These are phyloP conservation scores for Bipolaris oryzae DNA, from an alignment of 2,329 filamentous ascomycete species.

Conservation along the genomic window DNA sequence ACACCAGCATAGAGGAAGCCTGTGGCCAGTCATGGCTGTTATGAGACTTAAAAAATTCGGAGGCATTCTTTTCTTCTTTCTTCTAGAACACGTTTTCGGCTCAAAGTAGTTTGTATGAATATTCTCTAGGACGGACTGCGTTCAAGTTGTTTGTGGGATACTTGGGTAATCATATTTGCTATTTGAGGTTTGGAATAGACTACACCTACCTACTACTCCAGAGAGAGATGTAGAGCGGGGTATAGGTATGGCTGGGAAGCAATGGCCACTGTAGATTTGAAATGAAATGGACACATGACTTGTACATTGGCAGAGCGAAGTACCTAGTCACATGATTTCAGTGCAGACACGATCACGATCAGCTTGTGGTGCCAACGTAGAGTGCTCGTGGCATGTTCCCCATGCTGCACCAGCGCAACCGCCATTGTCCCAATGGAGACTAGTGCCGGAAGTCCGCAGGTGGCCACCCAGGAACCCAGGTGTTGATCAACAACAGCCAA, in stretches of 20 bases:
- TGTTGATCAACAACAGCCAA: constrained; percentile 24
- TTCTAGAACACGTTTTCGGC: background rate
- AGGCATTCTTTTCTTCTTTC: background rate
- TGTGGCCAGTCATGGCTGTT: background rate
- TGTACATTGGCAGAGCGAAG: background rate
- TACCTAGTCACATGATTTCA: no score
- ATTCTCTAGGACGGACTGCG: background rate
- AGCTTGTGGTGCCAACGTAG: background rate
- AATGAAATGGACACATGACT: no score
- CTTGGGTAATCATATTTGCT: no score
- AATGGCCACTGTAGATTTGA: no score
- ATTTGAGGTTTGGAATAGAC: no score
- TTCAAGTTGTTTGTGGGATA: background rate
- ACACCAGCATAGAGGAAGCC: constrained; percentile 27
- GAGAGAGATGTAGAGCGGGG: background rate
- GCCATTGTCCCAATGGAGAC: constrained; percentile 7
- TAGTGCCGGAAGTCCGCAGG: constrained; percentile 27
- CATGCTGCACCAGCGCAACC: background rate
- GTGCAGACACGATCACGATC: no score
- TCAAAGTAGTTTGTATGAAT: background rate
- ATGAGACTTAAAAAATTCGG: background rate
- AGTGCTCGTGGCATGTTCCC: background rate
- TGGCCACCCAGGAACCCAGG: constrained; percentile 13
- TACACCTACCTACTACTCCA: background rate
- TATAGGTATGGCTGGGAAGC: background rate